phyloP scores from a whole-genome alignment of 1,284 basidiomycete species.

The Leucoagaricus sp. region DNA sequence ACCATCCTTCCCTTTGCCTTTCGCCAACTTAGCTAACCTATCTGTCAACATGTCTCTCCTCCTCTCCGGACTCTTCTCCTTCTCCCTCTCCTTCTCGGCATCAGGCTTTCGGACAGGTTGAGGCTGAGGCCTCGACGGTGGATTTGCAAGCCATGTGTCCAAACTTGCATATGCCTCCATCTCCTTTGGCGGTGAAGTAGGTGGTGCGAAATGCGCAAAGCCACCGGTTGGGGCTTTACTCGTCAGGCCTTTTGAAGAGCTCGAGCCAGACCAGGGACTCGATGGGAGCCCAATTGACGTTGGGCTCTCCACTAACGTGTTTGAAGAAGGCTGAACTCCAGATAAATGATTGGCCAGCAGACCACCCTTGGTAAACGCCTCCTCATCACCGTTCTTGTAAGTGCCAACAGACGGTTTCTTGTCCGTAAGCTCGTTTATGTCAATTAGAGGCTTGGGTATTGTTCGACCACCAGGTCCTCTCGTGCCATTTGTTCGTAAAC shows the following conservation, averaged over 20 bases:
- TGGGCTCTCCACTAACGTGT: constrained; percentile 21
- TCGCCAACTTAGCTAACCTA: constrained; percentile 38
- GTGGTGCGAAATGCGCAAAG: constrained; percentile 10
- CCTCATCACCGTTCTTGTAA: constrained; percentile 27
- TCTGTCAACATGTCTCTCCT: constrained; percentile 40
- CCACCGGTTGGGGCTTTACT: constrained; percentile 5
- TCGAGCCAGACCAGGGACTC: constrained; percentile 3
- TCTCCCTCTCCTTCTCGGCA: constrained; percentile 22
- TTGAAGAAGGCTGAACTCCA: background rate
- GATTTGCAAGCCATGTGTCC: background rate
- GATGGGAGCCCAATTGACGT: constrained; percentile 15
- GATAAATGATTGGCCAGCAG: constrained; percentile 1
- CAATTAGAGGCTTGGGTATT: constrained; percentile 43
- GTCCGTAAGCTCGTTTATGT: constrained; percentile 43
- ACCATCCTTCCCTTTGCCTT: constrained; percentile 18
- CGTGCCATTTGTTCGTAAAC: constrained; percentile 23
- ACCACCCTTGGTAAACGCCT: constrained; percentile 40
- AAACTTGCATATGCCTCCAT: constrained; percentile 1
- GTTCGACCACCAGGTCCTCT: constrained; percentile 20
- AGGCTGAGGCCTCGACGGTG: constrained; percentile 9
- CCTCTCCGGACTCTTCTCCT: constrained; percentile 18
- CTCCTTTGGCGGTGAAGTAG: constrained; percentile 13
- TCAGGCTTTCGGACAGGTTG: background rate
- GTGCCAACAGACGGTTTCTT: constrained; percentile 25
- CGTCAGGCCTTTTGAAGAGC: background rate